phyloP scores from a whole-genome alignment of 2,329 filamentous ascomycete genomes.

The Stachybotrys echinatus region DNA sequence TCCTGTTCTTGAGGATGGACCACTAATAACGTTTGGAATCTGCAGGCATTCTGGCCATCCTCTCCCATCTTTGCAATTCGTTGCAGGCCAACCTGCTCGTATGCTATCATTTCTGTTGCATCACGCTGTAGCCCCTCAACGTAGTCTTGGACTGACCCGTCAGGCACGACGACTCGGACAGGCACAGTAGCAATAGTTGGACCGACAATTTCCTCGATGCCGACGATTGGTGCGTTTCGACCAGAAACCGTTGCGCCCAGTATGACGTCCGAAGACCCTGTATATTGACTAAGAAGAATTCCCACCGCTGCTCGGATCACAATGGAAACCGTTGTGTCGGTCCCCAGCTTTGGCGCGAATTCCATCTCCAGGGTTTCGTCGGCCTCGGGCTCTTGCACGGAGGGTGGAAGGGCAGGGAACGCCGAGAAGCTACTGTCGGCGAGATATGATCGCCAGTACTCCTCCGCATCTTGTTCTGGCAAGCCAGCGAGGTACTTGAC shows the following conservation, averaged over 20 bases:
- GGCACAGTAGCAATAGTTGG: conserved; percentile 21
- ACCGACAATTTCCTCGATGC: conserved; percentile 17
- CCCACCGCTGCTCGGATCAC: conserved; percentile 10
- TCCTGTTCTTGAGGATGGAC: conserved; percentile 7
- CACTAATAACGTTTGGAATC: conserved; percentile 8
- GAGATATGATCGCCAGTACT: neutral
- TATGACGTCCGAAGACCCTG: conserved; percentile 18
- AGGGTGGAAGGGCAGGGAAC: conserved; percentile 5
- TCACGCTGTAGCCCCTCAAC: conserved; percentile 25
- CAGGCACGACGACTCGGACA: conserved; percentile 8
- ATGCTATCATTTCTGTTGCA: conserved; percentile 7
- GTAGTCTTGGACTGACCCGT: conserved; percentile 23
- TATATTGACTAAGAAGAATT: conserved; percentile 3
- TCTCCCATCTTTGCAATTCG: conserved; percentile 5
- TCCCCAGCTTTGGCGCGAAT: conserved; percentile 1
- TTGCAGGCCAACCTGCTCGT: conserved; percentile 9
- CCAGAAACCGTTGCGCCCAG: conserved; percentile 19
- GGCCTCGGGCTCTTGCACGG: neutral
- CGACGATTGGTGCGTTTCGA: conserved; percentile 13
- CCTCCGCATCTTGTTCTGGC: neutral
- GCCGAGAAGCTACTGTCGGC: neutral
- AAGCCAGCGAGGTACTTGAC: neutral
- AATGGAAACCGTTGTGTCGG: conserved; percentile 5
- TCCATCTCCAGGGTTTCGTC: conserved; percentile 4
- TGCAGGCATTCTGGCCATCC: neutral